A percentile compares a stretch with the other conserved stretches of the same genome.
phyloP scores from a whole-genome alignment of 257 asterid species.

The Solanum pennellii region DNA sequence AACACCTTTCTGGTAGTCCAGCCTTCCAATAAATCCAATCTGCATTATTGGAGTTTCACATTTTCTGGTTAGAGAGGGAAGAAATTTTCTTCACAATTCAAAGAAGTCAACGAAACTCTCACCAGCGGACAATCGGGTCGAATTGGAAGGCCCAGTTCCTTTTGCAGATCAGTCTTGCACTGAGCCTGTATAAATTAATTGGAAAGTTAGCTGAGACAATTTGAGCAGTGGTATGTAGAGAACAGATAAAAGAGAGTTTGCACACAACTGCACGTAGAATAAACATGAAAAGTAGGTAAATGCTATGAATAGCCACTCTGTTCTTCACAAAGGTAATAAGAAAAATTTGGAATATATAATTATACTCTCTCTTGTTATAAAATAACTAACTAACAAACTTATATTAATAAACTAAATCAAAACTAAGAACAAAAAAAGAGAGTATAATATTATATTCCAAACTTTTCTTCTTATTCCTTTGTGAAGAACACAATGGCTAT shows the following conservation, averaged over 20 bases:
- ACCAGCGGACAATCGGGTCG: conserved; percentile 83
- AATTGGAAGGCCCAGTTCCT: conserved; percentile 84
- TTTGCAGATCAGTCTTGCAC: conserved; percentile 79
- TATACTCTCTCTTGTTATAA: too few species aligned
- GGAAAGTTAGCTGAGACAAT: background rate
- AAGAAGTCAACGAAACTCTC: conserved; percentile 7
- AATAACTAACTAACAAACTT: too few species aligned
- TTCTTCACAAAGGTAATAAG: too few species aligned
- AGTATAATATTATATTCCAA: too few species aligned
- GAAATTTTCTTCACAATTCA: background rate
- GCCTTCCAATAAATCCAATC: conserved; percentile 97
- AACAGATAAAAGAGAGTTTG: background rate
- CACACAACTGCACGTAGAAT: background rate
- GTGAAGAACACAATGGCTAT: too few species aligned
- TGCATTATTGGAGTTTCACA: conserved; percentile 12
- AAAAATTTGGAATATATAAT: too few species aligned
- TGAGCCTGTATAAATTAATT: conserved; percentile 29
- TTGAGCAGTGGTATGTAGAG: background rate
- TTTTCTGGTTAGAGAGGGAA: background rate
- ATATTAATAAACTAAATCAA: too few species aligned
- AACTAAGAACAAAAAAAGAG: too few species aligned
- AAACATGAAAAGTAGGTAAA: background rate
- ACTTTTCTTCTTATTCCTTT: too few species aligned
- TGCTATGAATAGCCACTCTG: background rate
- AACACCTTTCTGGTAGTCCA: conserved; percentile 93